A percentile compares a stretch with the other conserved stretches of the same genome.
Evolutionary conservation across 441 rosid species (phyloP).

Genomic region (Bruguiera hainesii): DNA sequence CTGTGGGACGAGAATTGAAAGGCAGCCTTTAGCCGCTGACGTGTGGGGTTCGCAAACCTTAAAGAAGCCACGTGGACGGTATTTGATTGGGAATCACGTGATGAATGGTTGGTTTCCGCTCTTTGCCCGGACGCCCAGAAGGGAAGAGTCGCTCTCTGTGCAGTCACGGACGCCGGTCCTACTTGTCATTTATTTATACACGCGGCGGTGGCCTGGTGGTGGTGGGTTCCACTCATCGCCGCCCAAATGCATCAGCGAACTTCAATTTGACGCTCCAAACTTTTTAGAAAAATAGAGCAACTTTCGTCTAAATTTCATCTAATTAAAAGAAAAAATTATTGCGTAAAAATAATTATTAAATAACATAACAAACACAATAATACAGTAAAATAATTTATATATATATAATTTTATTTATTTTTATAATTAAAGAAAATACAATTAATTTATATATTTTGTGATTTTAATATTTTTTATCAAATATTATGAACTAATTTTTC

Average conservation of each 20-base stretch:
- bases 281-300: no score
- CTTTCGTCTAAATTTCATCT: no score
- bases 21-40: neutral
- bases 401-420: no score
- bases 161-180: slow-evolving; percentile 21
- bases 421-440: no score
- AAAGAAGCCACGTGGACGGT: slow-evolving; percentile 19
- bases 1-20: slow-evolving; percentile 5
- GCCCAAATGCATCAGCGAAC: neutral
- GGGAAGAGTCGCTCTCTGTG: neutral
- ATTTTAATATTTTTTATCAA: no score
- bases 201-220: no score
- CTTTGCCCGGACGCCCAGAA: neutral
- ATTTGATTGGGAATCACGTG: slow-evolving; percentile 19
- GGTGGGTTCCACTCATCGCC: slow-evolving; percentile 10
- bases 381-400: no score
- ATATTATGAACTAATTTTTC: no score
- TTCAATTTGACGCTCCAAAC: neutral
- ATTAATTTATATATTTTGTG: no score
- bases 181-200: neutral
- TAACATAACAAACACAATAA: no score
- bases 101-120: neutral
- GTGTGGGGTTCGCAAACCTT: slow-evolving; percentile 1
- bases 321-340: no score
- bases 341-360: no score